Evolutionary conservation across 2,329 filamentous ascomycete genomes (phyloP), one percentile per base, ranked within the genome.

Genomic region (Fusarium sp.): DNA sequence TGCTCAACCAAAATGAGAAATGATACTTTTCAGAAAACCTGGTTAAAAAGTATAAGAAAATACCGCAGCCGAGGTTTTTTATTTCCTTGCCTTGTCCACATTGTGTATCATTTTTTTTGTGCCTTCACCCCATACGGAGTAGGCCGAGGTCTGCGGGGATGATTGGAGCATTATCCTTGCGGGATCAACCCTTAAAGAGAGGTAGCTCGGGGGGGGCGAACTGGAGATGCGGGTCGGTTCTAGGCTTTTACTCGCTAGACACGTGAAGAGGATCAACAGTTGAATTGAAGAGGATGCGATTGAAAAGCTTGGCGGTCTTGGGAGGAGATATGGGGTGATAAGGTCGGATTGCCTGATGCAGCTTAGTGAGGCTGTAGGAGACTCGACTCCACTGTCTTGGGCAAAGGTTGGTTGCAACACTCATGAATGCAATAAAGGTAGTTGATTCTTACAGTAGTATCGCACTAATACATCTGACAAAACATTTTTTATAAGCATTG

Each of bases 61-160:
- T 69, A 69, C n/a, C 65, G 64, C 66, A 69, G 42, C 66, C 66
- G 66, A 69, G 66, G 48, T 15, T 36, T 54, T 36, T 56, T 30
- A 20, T 48, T 44, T 22, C 38, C 26, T 44, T 66, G 42, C 26
- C 22, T 38, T 8, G 24, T 39, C 39, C 24, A 35, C 47, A 12
- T 54, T 51, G 66, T 69, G 48, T 55, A 44, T 55, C 48, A 5
- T 36, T 17, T 55, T 63, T 63, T 67, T 48, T 69, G 39, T 68
- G 65, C 63, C 36, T 60, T 55, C 48, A 56, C 48, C 48, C 56
- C 39, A 32, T 68, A 54, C 41, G 63, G 63, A 55, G 57, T 69
- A 26, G 51, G n/a, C 64, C 63, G 66, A 69, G 51, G 53, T 59
- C 58, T 60, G 54, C 36, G 61, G 61, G 26, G 39, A 26, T 69